Base-by-base conservation (phyloP, 305 asterid genomes). In the Rubia balearica region DNA sequence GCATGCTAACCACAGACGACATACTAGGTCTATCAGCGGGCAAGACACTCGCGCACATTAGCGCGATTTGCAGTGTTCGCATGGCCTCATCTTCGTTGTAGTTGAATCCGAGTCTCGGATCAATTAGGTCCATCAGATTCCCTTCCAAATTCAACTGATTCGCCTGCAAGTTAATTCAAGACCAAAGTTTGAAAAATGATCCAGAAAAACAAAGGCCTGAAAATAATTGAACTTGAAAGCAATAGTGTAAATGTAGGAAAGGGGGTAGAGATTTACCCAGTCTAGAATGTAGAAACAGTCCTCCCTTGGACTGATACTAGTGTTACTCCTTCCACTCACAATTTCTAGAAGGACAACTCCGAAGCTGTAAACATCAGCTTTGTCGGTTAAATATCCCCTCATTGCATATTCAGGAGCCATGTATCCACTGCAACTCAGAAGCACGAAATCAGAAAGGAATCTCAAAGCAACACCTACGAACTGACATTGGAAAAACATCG, bases 351-450 rank as follows among this genome's bases (percentile, higher is more conserved):
- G 78, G 59, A 88, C 91, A 24, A 90, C 75, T 46, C 95, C 96
- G 7, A 81, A 90, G 78, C 96, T 88, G 79, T 88, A 90, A 7
- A 86, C 95, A 72, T 88, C 96, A 38, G 89, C 96, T 80, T 90
- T 88, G 81, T 85, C 88, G 0, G 95, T 83, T 72, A 90, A 79
- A 74, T 84, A 69, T 33, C 95, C 96, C 19, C 90, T 80, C 88
- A 86, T 78, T 3, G 92, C 95, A 71, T 90, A 90, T 84, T 90
- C 95, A 17, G 95, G 96, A 5, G 95, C 92, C 95, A 24, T 89
- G 59, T 89, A 89, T 45, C 77, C 77, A 67, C 77, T 74, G 43
- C 16, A 68, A 67, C 3, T 5, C 66, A 67, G 13, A 27, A 24
- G 13, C 22, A 59, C n/a, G 66, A 46, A 17, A 24, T 69, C 51